Conservation (phyloP, 768 basidiomycete genomes). For the Holtermanniella nyarrowii region DNA sequence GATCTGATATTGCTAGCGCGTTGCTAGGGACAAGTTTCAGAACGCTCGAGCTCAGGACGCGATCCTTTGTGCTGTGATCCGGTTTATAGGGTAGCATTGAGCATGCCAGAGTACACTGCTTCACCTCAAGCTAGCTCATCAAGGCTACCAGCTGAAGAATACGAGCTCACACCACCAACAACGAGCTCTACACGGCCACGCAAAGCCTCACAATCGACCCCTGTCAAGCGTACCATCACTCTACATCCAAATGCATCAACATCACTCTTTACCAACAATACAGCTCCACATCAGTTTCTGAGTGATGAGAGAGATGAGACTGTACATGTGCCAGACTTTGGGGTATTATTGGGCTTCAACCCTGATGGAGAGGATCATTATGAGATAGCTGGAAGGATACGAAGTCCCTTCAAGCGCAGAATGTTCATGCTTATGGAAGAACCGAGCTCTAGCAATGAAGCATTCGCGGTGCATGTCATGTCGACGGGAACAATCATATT, state of each 20-base stretch:
- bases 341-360: slow-evolving; percentile 34
- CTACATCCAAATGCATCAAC: neutral
- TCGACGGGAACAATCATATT: slow-evolving; percentile 62
- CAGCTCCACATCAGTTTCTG: slow-evolving; percentile 1
- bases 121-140: neutral
- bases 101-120: neutral
- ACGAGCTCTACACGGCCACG: neutral
- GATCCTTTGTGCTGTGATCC: neutral
- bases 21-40: neutral
- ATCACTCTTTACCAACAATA: neutral
- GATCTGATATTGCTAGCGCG: no score
- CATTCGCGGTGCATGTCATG: slow-evolving; percentile 63
- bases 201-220: neutral
- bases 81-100: neutral
- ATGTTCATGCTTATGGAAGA: slow-evolving; percentile 66
- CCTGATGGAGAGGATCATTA: slow-evolving; percentile 38
- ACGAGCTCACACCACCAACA: neutral
- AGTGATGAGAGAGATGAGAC: slow-evolving; percentile 21
- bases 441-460: slow-evolving; percentile 63
- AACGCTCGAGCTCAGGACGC: neutral
- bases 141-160: neutral
- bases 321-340: slow-evolving; percentile 36
- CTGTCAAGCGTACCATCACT: neutral
- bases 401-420: slow-evolving; percentile 51
- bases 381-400: slow-evolving; percentile 25